A percentile compares a stretch with the other conserved stretches of the same genome.
phyloP scores from a whole-genome alignment of 129 eudicot species.

The Escallonia herrerae region DNA sequence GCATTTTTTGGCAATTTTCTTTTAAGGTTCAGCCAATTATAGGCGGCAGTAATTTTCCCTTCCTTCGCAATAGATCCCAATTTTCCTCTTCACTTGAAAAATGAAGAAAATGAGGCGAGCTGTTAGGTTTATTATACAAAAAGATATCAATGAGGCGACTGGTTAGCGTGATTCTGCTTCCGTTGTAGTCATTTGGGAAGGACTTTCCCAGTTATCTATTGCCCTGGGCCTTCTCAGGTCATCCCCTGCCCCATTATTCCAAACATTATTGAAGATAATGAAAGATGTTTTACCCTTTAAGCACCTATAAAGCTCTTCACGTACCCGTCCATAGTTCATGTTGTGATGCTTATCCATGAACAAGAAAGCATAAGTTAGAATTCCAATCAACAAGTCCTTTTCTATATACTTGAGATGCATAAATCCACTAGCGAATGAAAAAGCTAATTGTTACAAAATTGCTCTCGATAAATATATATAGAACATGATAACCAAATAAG shows the following conservation, averaged over 20 bases:
- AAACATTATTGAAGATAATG: slow-evolving; percentile 33
- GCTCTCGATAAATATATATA: too few relatives aligned
- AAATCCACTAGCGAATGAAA: slow-evolving; percentile 25
- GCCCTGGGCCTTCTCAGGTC: slow-evolving; percentile 33
- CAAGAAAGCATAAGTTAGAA: slow-evolving; percentile 9
- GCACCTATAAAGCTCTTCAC: slow-evolving; percentile 12
- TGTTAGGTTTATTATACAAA: not conserved
- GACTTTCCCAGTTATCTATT: slow-evolving; percentile 33
- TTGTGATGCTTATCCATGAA: not conserved
- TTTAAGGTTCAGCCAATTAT: slow-evolving; percentile 20
- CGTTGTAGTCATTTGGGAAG: slow-evolving; percentile 23
- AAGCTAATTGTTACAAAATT: slow-evolving; percentile 19
- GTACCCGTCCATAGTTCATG: slow-evolving; percentile 4
- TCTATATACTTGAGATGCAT: slow-evolving; percentile 23
- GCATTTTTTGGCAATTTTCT: slow-evolving; percentile 24
- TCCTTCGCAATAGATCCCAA: slow-evolving; percentile 26
- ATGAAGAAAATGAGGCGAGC: slow-evolving; percentile 5
- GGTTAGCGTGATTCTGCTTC: slow-evolving; percentile 33
- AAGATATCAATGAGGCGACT: slow-evolving; percentile 17
- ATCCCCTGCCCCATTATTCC: slow-evolving; percentile 26
- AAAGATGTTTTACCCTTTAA: slow-evolving; percentile 24
- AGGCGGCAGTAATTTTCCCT: slow-evolving; percentile 14
- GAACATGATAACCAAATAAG: too few relatives aligned
- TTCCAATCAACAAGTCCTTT: slow-evolving; percentile 16
- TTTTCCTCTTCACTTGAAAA: slow-evolving; percentile 17